Evolutionary conservation across 768 basidiomycete genomes (phyloP).

Genomic region (Trametes villosa): DNA sequence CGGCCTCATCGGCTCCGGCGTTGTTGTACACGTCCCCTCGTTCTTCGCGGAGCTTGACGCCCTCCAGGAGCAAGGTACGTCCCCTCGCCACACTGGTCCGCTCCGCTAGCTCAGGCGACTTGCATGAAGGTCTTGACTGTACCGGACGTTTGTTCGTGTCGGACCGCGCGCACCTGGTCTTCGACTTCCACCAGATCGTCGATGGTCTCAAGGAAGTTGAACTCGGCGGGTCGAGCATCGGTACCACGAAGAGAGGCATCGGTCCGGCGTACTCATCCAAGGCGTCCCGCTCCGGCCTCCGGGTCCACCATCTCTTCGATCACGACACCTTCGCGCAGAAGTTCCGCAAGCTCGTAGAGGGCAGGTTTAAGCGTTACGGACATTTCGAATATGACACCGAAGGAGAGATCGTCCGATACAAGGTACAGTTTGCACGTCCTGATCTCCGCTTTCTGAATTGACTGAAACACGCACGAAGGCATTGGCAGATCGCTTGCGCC

Average conservation of each 20-base stretch:
- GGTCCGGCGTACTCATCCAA: slow-evolving; percentile 99
- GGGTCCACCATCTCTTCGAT: slow-evolving; percentile 96
- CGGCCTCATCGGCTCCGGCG: slow-evolving; percentile 90
- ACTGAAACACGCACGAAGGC: too few species aligned
- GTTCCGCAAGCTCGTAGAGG: slow-evolving; percentile 95
- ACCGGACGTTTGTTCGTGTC: slow-evolving; percentile 87
- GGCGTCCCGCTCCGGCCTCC: slow-evolving; percentile 92
- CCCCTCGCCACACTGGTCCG: background rate
- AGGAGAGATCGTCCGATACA: slow-evolving; percentile 91
- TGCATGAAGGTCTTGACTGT: slow-evolving; percentile 77
- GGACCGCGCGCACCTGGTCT: slow-evolving; percentile 95
- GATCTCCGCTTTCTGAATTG: too few species aligned
- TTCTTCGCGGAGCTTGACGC: slow-evolving; percentile 94
- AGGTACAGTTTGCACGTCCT: slow-evolving; percentile 50
- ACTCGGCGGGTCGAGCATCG: slow-evolving; percentile 92
- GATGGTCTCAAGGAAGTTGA: slow-evolving; percentile 98
- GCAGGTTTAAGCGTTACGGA: slow-evolving; percentile 97
- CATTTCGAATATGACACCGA: slow-evolving; percentile 99
- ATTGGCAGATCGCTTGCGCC: slow-evolving; percentile 82
- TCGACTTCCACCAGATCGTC: slow-evolving; percentile 99
- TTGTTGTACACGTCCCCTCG: slow-evolving; percentile 95
- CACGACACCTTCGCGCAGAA: slow-evolving; percentile 82
- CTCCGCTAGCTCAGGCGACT: background rate
- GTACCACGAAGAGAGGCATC: slow-evolving; percentile 97
- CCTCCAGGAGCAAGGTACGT: slow-evolving; percentile 77